phyloP scores from a whole-genome alignment of 2,329 filamentous ascomycete genomes.

The Colletotrichum noveboracense region DNA sequence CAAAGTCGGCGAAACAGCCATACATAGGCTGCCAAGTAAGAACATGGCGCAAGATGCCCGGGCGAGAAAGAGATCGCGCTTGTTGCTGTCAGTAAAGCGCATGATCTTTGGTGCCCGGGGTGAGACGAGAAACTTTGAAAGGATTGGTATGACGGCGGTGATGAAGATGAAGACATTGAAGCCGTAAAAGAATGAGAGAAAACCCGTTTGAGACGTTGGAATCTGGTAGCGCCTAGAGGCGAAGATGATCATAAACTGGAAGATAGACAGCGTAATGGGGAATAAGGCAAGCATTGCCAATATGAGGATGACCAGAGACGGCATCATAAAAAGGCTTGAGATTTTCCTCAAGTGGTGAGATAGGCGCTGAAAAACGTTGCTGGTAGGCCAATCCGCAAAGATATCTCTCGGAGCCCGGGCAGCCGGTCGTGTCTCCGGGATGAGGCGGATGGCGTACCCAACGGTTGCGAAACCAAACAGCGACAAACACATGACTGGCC shows the following conservation, averaged over 20 bases:
- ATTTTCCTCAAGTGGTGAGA: background rate
- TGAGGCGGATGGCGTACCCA: background rate
- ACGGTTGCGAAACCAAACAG: background rate
- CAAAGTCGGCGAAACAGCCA: conserved; percentile 28
- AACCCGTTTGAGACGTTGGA: conserved; percentile 31
- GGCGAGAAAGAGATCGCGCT: conserved; percentile 30
- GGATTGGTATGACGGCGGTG: conserved; percentile 24
- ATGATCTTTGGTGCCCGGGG: conserved; percentile 23
- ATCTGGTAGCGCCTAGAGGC: conserved; percentile 33
- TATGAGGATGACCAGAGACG: conserved; percentile 30
- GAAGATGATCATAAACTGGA: conserved; percentile 29
- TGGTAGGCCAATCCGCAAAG: background rate
- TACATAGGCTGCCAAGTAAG: conserved; percentile 27
- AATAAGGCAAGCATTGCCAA: conserved; percentile 18
- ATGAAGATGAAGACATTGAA: conserved; percentile 22
- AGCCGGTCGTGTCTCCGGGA: background rate
- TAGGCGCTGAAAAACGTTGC: background rate
- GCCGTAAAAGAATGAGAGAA: conserved; percentile 33
- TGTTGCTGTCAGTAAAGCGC: conserved; percentile 26
- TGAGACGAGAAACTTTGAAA: conserved; percentile 26
- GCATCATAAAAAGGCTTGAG: background rate
- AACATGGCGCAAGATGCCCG: conserved; percentile 26
- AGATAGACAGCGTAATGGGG: background rate
- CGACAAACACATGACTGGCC: conserved; percentile 24
- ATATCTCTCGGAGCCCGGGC: background rate